Base-by-base conservation (phyloP, 345 rosid species). In the Arabis alpina region DNA sequence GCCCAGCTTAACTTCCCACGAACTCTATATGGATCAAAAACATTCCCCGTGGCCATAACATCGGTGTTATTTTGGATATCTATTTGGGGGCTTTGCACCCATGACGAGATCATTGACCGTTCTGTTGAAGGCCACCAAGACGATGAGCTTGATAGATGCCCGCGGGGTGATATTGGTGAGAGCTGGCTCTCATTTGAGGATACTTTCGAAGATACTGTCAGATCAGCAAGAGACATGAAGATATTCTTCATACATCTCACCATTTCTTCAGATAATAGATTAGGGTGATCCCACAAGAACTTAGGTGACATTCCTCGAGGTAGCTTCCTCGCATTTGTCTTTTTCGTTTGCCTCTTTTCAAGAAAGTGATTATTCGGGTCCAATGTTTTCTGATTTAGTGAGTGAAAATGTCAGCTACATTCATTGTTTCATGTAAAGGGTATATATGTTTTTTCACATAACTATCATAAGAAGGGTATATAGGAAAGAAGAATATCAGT, bases 191-290 rank as follows among this genome's bases (percentile, higher is more conserved):
- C 86, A 30, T 81, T 77, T 14, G 62, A 43, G 16, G 85, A 79
- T 44, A 82, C 79, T 68, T 83, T 82, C 49, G 94, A 78, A 52
- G 86, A 82, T 53, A 71, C 66, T 32, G 86, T 84, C 34, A 89
- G 80, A 79, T 88, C 97, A 36, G 91, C 87, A 57, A 93, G 89
- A 68, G 88, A 93, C 68, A 89, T 73, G 75, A 83, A 93, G 71
- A 93, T 88, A 58, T 93, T 83, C 82, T 87, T 87, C 98, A 93
- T 93, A 82, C 96, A 93, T 71, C 84, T 75, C 48, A 90, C 93
- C 96, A 93, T 93, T 79, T 90, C 90, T 80, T 93, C 93, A 3
- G 96, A 87, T 50, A 93, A 73, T 68, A 64, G 81, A 75, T 89
- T 91, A 61, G 98, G 98, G 60, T 86, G 80, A 82, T 86, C 85